Base-by-base conservation (phyloP, 257 asterid genomes). In the Capsicum rhomboideum region DNA sequence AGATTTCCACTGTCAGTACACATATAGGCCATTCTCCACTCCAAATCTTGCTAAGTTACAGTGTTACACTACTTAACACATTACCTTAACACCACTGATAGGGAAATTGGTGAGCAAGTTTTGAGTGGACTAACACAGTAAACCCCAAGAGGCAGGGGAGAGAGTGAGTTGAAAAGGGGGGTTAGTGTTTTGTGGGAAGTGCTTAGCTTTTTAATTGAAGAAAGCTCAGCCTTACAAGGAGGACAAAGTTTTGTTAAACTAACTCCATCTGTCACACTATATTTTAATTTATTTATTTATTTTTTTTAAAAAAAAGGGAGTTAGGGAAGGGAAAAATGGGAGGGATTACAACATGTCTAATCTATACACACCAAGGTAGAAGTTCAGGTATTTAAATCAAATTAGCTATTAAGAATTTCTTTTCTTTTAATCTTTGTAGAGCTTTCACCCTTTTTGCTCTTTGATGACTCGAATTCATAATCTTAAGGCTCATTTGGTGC, bases 1-100 rank as follows among this genome's bases (percentile, higher is more conserved):
- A 97, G 92, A 86, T 97, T 97, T 67, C 99, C 99, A 82, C 98
- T 97, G 88, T 97, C 99, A 4, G 98, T 93, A 71, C 99, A 96
- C 94, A 92, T 91, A 88, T 93, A 93, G 31, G 99, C 98, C 99
- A 97, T 96, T 90, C 82, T 89, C 83, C 86, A 69, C 82, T 20
- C 53, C 10, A 78, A 67, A 72, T 64, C 82, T 83, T 49, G 52
- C 75, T 37, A 58, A 26, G 18, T 6, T 53, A 21, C 53, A 28
- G 61, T 28, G 18, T 6, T 53, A 21, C 53, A 28, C 69, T 28
- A 84, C 16, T 49, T 28, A 28, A 68, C 61, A 50, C 74, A 44
- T 29, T 31, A 46, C 23, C 54, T 31, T 37, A 31, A 63, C 7
- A 61, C 37, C 29, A 12, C 10, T 12, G 10, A 49, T 23, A 21